Percentiles rank a stretch among this genome's conserved stretches.
phyloP scores from a whole-genome alignment of 2,329 filamentous ascomycete species.

The Whalleya microplaca region DNA sequence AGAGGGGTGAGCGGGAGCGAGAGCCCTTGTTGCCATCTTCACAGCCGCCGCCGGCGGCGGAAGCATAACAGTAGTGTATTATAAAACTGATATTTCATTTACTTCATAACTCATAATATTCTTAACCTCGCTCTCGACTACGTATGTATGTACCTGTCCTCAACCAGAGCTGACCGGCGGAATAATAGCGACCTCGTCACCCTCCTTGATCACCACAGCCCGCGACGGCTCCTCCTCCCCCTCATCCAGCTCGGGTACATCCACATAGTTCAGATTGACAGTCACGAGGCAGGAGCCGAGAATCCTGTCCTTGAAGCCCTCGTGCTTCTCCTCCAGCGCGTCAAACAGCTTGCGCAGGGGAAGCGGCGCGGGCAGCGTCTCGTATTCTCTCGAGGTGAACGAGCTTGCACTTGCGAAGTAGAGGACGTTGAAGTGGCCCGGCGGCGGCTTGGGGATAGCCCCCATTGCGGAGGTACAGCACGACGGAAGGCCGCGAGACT shows the following conservation, averaged over 20 bases:
- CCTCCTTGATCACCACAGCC: slow-evolving; percentile 61
- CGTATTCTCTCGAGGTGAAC: slow-evolving; percentile 69
- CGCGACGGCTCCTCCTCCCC: slow-evolving; percentile 45
- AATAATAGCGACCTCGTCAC: slow-evolving; percentile 86
- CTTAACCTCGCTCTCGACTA: background rate
- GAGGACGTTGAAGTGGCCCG: slow-evolving; percentile 75
- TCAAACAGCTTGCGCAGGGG: slow-evolving; percentile 65
- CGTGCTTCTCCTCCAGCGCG: slow-evolving; percentile 70
- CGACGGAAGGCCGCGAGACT: background rate
- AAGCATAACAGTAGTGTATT: background rate
- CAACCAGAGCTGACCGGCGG: slow-evolving; percentile 86
- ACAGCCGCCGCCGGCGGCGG: background rate
- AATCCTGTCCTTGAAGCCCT: slow-evolving; percentile 69
- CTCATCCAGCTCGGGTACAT: slow-evolving; percentile 56
- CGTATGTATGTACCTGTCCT: slow-evolving; percentile 29
- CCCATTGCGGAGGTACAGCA: slow-evolving; percentile 34
- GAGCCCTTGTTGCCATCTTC: slow-evolving; percentile 25
- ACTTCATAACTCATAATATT: background rate
- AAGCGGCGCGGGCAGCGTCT: slow-evolving; percentile 69
- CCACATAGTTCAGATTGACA: slow-evolving; percentile 80
- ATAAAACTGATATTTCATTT: slow-evolving; percentile 1
- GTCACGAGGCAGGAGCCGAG: slow-evolving; percentile 76
- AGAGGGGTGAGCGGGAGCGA: too few relatives aligned
- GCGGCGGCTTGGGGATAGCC: slow-evolving; percentile 50
- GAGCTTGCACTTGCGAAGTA: slow-evolving; percentile 80